Conservation (phyloP, 805 yeast species). For the Saccharomyces jurei region DNA sequence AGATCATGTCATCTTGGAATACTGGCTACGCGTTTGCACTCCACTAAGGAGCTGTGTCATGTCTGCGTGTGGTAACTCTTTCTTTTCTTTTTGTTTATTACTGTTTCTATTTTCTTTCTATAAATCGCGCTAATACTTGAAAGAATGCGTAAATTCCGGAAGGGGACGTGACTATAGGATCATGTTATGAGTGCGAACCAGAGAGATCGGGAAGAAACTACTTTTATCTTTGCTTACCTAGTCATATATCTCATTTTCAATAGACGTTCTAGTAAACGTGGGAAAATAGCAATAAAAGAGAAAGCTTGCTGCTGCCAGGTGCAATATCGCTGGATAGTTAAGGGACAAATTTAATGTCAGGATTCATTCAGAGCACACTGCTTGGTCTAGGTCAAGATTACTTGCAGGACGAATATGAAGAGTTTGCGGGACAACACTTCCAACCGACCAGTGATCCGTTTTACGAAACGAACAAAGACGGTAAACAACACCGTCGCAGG, state of each 20-base stretch:
- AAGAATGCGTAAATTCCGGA: background rate
- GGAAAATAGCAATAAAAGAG: background rate
- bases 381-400: conserved; percentile 12
- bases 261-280: background rate
- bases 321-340: background rate
- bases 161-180: background rate
- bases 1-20: background rate
- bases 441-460: conserved; percentile 48
- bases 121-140: background rate
- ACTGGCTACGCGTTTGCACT: background rate
- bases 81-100: background rate
- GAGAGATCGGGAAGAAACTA: background rate
- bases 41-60: background rate
- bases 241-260: background rate
- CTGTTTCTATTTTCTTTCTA: background rate
- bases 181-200: background rate
- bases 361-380: conserved; percentile 6
- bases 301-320: background rate
- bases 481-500: conserved; percentile 49
- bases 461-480: conserved; percentile 38
- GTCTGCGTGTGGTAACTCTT: background rate
- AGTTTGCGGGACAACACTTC: conserved; percentile 23
- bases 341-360: conserved; percentile 5
- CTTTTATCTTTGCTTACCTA: background rate
- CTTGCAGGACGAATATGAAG: conserved; percentile 17